Percentiles rank a stretch among this genome's conserved stretches.
Evolutionary conservation across 2,329 filamentous ascomycete genomes (phyloP).

Genomic region (Torrubiella hemipterigena): DNA sequence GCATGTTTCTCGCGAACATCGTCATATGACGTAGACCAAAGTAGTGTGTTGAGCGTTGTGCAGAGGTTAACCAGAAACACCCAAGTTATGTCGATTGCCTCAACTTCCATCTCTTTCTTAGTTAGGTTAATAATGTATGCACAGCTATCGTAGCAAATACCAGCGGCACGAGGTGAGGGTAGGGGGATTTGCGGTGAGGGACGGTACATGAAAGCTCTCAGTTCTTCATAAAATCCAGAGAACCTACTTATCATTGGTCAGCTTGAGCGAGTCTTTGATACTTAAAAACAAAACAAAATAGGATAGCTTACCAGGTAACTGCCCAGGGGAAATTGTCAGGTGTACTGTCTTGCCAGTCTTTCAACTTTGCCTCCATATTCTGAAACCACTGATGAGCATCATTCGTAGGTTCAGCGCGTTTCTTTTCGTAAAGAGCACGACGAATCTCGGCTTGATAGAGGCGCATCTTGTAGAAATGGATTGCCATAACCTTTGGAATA

Average conservation of each 20-base stretch:
- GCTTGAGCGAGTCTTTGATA: too few species aligned
- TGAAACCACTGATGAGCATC: conserved; percentile 82
- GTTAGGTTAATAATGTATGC: conserved; percentile 73
- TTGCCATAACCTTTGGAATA: conserved; percentile 75
- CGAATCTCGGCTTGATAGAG: conserved; percentile 80
- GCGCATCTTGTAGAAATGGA: conserved; percentile 90
- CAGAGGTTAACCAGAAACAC: conserved; percentile 83
- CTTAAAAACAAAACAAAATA: too few species aligned
- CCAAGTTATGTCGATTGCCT: conserved; percentile 81
- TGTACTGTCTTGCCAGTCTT: conserved; percentile 65
- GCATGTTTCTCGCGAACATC: conserved; percentile 65
- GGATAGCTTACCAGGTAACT: conserved; percentile 57
- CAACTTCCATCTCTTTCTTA: conserved; percentile 63
- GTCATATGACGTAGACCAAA: conserved; percentile 84
- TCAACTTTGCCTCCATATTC: conserved; percentile 66
- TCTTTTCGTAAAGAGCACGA: conserved; percentile 74
- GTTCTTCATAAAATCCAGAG: conserved; percentile 63
- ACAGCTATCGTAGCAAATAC: conserved; percentile 72
- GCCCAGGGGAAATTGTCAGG: conserved; percentile 63
- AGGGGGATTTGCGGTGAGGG: conserved; percentile 87
- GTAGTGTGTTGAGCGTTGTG: conserved; percentile 80
- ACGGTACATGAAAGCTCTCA: conserved; percentile 77
- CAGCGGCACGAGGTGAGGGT: conserved; percentile 67
- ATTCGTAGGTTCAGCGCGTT: conserved; percentile 61
- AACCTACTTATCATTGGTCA: conserved; percentile 42